Evolutionary conservation across 2,329 filamentous ascomycete genomes (phyloP), one percentile per base, ranked within the genome.

Genomic region (Chaetoscypha palmicola): DNA sequence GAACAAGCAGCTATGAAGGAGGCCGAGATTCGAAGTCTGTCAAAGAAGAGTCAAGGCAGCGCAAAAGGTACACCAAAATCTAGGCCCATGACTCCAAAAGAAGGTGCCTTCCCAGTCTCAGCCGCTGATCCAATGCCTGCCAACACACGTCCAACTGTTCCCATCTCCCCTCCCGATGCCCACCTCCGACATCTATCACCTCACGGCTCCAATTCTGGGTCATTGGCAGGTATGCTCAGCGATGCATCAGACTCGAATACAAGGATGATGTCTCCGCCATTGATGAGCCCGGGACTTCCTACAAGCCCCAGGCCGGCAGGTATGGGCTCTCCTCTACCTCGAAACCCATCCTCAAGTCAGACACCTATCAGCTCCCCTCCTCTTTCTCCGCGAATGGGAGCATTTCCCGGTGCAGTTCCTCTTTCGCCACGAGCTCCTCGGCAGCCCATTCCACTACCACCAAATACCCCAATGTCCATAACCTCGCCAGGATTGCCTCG

Each of bases 351-450:
- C 5, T n/a, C n/a, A n/a, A 36, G 46, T n/a, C 55, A 55, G 36
- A 67, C 68, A 11, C 67, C 73, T 1, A 59, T 81, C 8, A 69
- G 70, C 47, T 81, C 84, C 11, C 79, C 86, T 42, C 80, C 85
- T 12, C 68, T 86, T 57, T 88, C 87, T 23, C 80, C 85, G 39
- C 70, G 75, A 36, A 62, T 67, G 38, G 67, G 62, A 24, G 53
- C 43, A n/a, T 68, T 72, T 40, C 60, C 71, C 17, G 70, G 68
- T 5, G 60, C 66, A 3, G 62, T 77, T 38, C 79, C 81, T 35
- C 68, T 86, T 22, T 86, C 84, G 4, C 83, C 87, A 4, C 79
- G 86, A 54, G 77, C 83, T 37, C 81, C 84, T 23, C 79, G 84
- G 54, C 80, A 86, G 53, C 77, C 83, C 2, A 82, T 86, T 35